Evolutionary conservation across 768 basidiomycete genomes (phyloP), one percentile per base, ranked within the genome.

Genomic region (Trametes cinnabarina): DNA sequence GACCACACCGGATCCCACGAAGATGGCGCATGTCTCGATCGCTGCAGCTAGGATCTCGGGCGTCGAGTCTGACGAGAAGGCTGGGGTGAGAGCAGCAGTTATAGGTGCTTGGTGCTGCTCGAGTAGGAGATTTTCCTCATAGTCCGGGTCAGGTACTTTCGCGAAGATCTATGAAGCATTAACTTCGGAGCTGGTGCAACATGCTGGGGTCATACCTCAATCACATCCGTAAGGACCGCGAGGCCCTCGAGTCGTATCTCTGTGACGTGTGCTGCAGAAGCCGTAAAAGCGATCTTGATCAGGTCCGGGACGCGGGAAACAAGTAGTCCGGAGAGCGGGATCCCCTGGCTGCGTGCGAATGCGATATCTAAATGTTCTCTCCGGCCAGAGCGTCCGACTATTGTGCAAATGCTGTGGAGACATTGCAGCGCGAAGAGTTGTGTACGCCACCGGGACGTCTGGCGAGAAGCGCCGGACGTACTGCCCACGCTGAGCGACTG

Each of bases 31-130:
- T 10, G 94, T 89, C 67, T 94, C 85, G 17, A 98, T 86, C 1
- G 94, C 96, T 23, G 91, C 87, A 0, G 95, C 92, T 39, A 98
- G 68, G 30, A 98, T 95, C 69, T 99, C 96, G 0, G 96, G 96
- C 0, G 94, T 93, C 0, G 94, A 92, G 68, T 98, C 97, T 0
- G 92, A 81, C 1, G 93, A 94, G 68, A 99, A 98, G 0, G 95
- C 94, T 0, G 97, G 96, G 0, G 96, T 98, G 17, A 98, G 79
- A 0, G 97, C 97, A 19, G 97, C 94, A 2, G 96, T 97, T 58
- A 99, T 96, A 0, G 97, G 96, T 0, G 97, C 96, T 74, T 99
- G 97, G 71, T 97, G 90, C 70, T 99, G 97, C 69, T 99, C 96
- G 12, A 99, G 82, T 3, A 99, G 77, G 5, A 95, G 77, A 0